Percentiles rank a stretch among this genome's conserved stretches.
phyloP scores from a whole-genome alignment of 169 alveolate species.

The Ichthyophthirius multifiliis region DNA sequence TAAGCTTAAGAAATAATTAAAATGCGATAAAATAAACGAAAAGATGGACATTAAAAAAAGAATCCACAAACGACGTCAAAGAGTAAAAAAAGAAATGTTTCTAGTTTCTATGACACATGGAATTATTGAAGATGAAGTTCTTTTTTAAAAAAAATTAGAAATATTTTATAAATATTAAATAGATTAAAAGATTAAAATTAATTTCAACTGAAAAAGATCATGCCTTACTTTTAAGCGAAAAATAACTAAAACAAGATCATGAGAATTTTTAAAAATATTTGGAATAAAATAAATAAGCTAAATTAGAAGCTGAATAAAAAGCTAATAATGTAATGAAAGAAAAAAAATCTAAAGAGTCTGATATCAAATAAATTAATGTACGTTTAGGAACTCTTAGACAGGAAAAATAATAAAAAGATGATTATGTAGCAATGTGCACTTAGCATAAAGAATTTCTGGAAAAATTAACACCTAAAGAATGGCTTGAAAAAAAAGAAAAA shows the following conservation, averaged over 20 bases:
- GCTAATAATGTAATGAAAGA: conserved; percentile 33
- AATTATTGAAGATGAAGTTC: conserved; percentile 29
- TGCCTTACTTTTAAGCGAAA: conserved; percentile 22
- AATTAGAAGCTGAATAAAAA: conserved; percentile 27
- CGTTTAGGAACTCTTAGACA: conserved; percentile 25
- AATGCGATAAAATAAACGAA: conserved; percentile 21
- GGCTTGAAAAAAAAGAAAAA: conserved; percentile 39
- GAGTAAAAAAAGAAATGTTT: conserved; percentile 41
- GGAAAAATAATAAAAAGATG: conserved; percentile 40
- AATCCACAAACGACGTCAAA: conserved; percentile 18
- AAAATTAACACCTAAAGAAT: conserved; percentile 43
- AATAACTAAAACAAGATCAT: conserved; percentile 23
- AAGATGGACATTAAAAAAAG: conserved; percentile 19
- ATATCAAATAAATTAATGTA: conserved; percentile 15
- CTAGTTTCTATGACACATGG: conserved; percentile 37
- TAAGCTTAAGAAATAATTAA: conserved; percentile 20
- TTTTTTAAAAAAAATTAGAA: not conserved
- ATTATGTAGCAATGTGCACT: conserved; percentile 16
- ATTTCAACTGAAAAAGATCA: conserved; percentile 25
- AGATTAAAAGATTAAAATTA: conserved; percentile 21
- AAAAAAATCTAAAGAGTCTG: conserved; percentile 24
- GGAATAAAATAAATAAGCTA: conserved; percentile 28
- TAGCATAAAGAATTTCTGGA: conserved; percentile 39
- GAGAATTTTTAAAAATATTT: conserved; percentile 29
- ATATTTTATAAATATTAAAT: not conserved